These are phyloP conservation scores for Fraxinus angustifolia DNA, from an alignment of 305 asterid genomes.

Conservation along the genomic window DNA sequence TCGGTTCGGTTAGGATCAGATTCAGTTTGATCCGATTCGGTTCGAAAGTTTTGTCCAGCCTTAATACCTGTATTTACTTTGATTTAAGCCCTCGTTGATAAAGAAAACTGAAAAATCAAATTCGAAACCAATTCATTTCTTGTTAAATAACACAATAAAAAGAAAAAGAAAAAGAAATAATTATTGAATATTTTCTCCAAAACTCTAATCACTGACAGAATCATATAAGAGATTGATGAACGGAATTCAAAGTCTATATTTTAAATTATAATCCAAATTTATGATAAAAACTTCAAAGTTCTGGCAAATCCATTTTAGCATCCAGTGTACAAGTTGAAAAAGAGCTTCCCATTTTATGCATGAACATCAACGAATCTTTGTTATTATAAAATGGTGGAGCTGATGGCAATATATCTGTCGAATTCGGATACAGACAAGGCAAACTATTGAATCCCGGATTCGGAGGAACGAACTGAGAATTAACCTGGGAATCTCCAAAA, in stretches of 20 bases:
- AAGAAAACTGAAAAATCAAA: too few relatives aligned
- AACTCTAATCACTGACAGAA: not conserved
- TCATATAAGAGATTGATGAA: not conserved
- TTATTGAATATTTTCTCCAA: not conserved
- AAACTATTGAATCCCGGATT: conserved; percentile 2
- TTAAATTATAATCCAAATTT: too few relatives aligned
- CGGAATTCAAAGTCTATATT: not conserved
- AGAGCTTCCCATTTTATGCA: conserved; percentile 28
- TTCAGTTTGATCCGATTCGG: too few relatives aligned
- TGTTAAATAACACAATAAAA: not conserved
- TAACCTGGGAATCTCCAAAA: conserved; percentile 12
- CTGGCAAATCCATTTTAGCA: conserved; percentile 27
- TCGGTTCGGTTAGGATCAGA: too few relatives aligned
- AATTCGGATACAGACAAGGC: conserved; percentile 18
- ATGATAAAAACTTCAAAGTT: conserved; percentile 21
- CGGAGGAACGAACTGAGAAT: conserved; percentile 13
- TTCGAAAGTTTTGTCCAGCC: too few relatives aligned
- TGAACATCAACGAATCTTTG: conserved; percentile 24
- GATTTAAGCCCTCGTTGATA: too few relatives aligned
- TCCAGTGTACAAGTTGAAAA: conserved; percentile 24
- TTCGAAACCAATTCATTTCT: not conserved
- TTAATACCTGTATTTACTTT: too few relatives aligned
- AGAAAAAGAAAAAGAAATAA: not conserved
- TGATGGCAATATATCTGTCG: conserved; percentile 27
- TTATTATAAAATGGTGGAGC: conserved; percentile 19